Conservation (phyloP, 1,284 basidiomycete genomes). For the Cryptococcus wingfieldii region DNA sequence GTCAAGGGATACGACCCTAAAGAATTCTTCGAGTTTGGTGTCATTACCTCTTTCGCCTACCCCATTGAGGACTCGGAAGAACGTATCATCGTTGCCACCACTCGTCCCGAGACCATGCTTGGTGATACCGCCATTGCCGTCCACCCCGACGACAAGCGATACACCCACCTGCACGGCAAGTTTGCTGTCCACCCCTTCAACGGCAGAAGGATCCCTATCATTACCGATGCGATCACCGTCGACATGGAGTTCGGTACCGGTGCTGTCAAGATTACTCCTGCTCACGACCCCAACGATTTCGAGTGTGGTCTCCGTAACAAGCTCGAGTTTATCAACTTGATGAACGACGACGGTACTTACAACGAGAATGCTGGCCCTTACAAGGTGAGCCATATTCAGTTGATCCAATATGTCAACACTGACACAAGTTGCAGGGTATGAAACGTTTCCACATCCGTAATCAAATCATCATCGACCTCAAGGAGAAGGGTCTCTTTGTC, state of each 20-base stretch:
- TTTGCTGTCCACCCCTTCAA: conserved; percentile 88
- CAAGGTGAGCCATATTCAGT: conserved; percentile 52
- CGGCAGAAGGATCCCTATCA: conserved; percentile 79
- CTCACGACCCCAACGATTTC: conserved; percentile 97
- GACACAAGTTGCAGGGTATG: conserved; percentile 69
- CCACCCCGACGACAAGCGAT: conserved; percentile 89
- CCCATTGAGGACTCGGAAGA: conserved; percentile 84
- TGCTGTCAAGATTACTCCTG: conserved; percentile 99
- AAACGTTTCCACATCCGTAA: conserved; percentile 93
- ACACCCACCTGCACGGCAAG: conserved; percentile 94
- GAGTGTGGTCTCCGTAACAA: conserved; percentile 87
- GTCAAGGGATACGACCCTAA: conserved; percentile 93
- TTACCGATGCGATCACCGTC: conserved; percentile 78
- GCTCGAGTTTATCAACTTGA: conserved; percentile 88
- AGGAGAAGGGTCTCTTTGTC: conserved; percentile 80
- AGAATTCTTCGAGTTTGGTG: conserved; percentile 96
- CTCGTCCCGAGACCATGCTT: conserved; percentile 97
- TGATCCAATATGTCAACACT: background rate
- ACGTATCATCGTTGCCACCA: conserved; percentile 89
- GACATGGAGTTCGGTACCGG: conserved; percentile 98
- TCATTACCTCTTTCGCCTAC: conserved; percentile 93
- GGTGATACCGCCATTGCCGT: conserved; percentile 98
- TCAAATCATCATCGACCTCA: conserved; percentile 76
- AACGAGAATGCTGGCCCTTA: conserved; percentile 87
- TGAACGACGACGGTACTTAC: conserved; percentile 96